phyloP scores from a whole-genome alignment of 2,329 filamentous ascomycete species.

The Tolypocladium nubicola region DNA sequence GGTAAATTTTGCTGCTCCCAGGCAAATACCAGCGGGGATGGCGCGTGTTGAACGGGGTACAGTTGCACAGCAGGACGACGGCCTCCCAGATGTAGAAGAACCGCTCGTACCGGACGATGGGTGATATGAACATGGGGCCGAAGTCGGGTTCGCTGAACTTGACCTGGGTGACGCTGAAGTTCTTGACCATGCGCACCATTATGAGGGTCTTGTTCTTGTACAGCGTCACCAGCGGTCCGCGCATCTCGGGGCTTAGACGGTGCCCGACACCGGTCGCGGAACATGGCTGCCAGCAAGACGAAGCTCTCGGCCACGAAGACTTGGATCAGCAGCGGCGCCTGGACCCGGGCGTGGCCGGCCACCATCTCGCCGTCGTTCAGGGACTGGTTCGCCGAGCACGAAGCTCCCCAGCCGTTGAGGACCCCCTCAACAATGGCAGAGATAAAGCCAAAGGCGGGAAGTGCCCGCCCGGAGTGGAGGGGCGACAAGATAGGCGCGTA shows the following conservation, averaged over 20 bases:
- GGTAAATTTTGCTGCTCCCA: background rate
- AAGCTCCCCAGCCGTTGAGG: conserved; percentile 35
- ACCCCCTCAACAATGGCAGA: conserved; percentile 34
- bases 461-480: conserved; percentile 31
- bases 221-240: conserved; percentile 22
- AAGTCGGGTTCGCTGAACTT: conserved; percentile 24
- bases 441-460: conserved; percentile 34
- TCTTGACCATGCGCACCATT: conserved; percentile 43
- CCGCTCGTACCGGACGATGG: conserved; percentile 45
- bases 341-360: conserved; percentile 34
- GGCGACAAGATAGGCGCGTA: conserved; percentile 47
- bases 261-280: background rate
- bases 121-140: conserved; percentile 25
- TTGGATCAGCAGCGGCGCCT: conserved; percentile 43
- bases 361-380: conserved; percentile 25
- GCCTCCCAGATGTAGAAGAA: conserved; percentile 51
- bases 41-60: conserved; percentile 24
- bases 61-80: conserved; percentile 39
- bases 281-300: conserved; percentile 26
- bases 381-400: conserved; percentile 34
- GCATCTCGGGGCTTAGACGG: background rate
- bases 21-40: background rate
- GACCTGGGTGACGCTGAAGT: conserved; percentile 37
- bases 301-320: conserved; percentile 41
- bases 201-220: conserved; percentile 41